Evolutionary conservation across 768 basidiomycete genomes (phyloP).

Genomic region (Ramaria rubella): DNA sequence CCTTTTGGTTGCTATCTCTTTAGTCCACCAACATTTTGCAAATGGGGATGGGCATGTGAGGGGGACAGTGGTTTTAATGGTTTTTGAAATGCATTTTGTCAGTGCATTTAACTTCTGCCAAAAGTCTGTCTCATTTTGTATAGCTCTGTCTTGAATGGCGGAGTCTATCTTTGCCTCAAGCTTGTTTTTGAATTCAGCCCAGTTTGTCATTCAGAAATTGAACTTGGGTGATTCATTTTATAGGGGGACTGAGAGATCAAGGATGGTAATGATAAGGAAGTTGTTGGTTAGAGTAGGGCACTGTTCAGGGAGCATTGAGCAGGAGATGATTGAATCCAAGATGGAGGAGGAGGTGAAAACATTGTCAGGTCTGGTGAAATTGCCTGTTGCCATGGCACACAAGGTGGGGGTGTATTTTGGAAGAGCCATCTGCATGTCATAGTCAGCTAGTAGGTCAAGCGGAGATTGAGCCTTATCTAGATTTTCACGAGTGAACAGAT

Average conservation of each 20-base stretch:
- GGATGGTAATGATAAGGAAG: conserved; percentile 28
- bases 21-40: conserved; percentile 30
- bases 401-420: conserved; percentile 32
- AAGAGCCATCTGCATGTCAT: conserved; percentile 30
- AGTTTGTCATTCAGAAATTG: conserved; percentile 29
- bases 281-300: conserved; percentile 32
- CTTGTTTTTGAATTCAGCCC: conserved; percentile 24
- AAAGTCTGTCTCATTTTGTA: conserved; percentile 11
- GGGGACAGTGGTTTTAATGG: conserved; percentile 18
- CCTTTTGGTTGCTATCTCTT: conserved; percentile 21
- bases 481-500: conserved; percentile 19
- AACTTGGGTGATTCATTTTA: conserved; percentile 6
- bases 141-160: neutral
- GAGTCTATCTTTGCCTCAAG: conserved; percentile 15
- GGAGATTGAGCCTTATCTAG: conserved; percentile 25
- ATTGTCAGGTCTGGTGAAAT: conserved; percentile 37
- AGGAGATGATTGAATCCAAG: conserved; percentile 19
- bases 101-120: conserved; percentile 5
- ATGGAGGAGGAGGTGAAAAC: conserved; percentile 28
- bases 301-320: conserved; percentile 17
- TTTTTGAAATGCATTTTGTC: conserved; percentile 12
- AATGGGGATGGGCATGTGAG: conserved; percentile 15
- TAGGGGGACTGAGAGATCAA: conserved; percentile 23
- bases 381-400: conserved; percentile 19
- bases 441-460: conserved; percentile 21